Conservation (phyloP, 495 filamentous ascomycete species). For the Talaromyces nanjingensis region DNA sequence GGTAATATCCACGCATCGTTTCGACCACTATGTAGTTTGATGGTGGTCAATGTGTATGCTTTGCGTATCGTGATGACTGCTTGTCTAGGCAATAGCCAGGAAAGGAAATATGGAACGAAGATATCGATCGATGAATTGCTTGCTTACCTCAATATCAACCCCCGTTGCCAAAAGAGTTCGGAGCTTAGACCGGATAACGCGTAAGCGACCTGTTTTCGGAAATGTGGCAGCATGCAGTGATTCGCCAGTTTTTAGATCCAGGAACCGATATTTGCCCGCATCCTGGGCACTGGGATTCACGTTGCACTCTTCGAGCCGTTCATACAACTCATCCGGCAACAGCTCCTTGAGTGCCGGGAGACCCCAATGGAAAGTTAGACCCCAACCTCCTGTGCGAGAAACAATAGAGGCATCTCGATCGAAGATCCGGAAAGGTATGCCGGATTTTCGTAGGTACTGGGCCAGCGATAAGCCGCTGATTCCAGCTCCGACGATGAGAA, state of each 20-base stretch:
- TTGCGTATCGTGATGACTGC: not conserved
- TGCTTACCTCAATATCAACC: constrained; percentile 35
- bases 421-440: constrained; percentile 43
- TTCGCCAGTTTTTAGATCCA: constrained; percentile 43
- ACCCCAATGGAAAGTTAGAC: constrained; percentile 53
- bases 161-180: constrained; percentile 40
- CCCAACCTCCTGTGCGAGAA: constrained; percentile 48
- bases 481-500: constrained; percentile 55
- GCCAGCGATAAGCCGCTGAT: constrained; percentile 54
- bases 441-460: constrained; percentile 45
- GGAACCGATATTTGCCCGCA: constrained; percentile 45
- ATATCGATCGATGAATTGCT: not conserved
- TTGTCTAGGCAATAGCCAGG: not conserved
- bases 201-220: constrained; percentile 40
- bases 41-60: not conserved
- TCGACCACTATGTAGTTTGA: not conserved
- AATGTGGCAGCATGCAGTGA: constrained; percentile 31
- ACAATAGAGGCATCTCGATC: constrained; percentile 43
- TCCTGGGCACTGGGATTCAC: constrained; percentile 40
- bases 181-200: constrained; percentile 42
- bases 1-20: not conserved
- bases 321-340: constrained; percentile 41
- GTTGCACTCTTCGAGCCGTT: constrained; percentile 41
- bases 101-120: not conserved
- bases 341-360: constrained; percentile 41